Conservation (phyloP, 495 filamentous ascomycete genomes). For the Podospora comata region DNA sequence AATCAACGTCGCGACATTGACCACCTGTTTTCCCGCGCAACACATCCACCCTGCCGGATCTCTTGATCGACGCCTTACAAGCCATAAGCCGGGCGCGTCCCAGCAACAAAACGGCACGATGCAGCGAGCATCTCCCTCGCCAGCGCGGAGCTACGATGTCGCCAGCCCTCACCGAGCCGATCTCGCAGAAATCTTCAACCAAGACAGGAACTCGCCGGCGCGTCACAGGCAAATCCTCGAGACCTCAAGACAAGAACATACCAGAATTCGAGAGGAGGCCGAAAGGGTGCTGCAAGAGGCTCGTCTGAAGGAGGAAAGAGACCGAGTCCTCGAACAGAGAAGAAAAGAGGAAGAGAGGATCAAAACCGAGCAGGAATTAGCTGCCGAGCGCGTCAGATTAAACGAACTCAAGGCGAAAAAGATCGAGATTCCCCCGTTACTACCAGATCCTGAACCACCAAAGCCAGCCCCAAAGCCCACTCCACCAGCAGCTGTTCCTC, state of each 20-base stretch:
- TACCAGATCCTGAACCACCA: constrained; percentile 33
- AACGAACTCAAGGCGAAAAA: constrained; percentile 43
- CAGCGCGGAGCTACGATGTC: constrained; percentile 35
- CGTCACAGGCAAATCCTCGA: constrained; percentile 61
- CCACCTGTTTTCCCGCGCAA: neutral
- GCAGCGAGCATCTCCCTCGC: constrained; percentile 39
- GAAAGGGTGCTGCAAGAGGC: constrained; percentile 45
- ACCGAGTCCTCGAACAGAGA: constrained; percentile 47
- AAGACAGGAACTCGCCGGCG: constrained; percentile 43
- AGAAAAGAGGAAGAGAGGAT: constrained; percentile 54
- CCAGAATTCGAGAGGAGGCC: constrained; percentile 61
- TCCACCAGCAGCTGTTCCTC: neutral
- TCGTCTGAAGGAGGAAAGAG: constrained; percentile 45
- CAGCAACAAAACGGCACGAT: constrained; percentile 26
- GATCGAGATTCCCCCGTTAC: constrained; percentile 41
- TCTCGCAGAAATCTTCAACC: constrained; percentile 38
- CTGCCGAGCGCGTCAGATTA: constrained; percentile 41
- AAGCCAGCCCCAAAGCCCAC: constrained; percentile 11
- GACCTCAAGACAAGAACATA: constrained; percentile 58
- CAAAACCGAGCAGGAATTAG: constrained; percentile 39
- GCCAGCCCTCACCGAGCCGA: constrained; percentile 35
- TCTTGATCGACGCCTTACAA: neutral
- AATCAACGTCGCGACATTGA: neutral
- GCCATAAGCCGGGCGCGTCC: neutral
- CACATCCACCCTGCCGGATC: neutral